These are phyloP conservation scores for Nigrospora osmanthi DNA, from an alignment of 2,329 filamentous ascomycete genomes.

Conservation along the genomic window DNA sequence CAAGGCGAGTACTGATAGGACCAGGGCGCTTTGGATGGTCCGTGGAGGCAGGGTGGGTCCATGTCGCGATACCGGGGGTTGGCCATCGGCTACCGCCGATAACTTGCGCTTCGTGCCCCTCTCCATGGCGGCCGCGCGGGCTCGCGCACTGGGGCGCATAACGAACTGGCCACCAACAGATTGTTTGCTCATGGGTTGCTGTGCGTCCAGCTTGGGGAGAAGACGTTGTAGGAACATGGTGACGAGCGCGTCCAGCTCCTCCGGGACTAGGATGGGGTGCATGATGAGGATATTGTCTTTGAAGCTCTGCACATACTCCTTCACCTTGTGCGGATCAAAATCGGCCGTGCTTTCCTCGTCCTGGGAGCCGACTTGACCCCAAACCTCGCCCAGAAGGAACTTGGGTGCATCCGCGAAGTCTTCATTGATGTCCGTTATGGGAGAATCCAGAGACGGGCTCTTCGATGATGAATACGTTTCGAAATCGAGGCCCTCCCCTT, in stretches of 20 bases:
- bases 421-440: slow-evolving; percentile 21
- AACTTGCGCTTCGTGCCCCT: slow-evolving; percentile 46
- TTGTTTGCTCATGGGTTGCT: slow-evolving; percentile 3
- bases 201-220: slow-evolving; percentile 5
- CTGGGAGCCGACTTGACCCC: slow-evolving; percentile 43
- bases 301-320: slow-evolving; percentile 47
- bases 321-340: slow-evolving; percentile 41
- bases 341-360: slow-evolving; percentile 42
- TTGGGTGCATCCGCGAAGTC: slow-evolving; percentile 38
- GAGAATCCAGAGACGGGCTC: slow-evolving; percentile 27
- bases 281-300: slow-evolving; percentile 56
- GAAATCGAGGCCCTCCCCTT: slow-evolving; percentile 58
- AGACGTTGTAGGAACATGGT: slow-evolving; percentile 42
- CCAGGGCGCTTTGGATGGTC: slow-evolving; percentile 71
- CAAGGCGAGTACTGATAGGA: slow-evolving; percentile 76
- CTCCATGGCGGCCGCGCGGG: slow-evolving; percentile 14
- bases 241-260: slow-evolving; percentile 44
- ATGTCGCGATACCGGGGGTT: slow-evolving; percentile 10
- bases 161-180: slow-evolving; percentile 3
- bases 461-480: slow-evolving; percentile 45
- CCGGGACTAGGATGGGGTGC: slow-evolving; percentile 54
- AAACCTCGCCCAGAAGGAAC: slow-evolving; percentile 43
- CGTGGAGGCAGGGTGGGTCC: slow-evolving; percentile 47
- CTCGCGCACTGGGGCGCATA: not conserved
- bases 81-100: slow-evolving; percentile 30